phyloP scores from a whole-genome alignment of 2,329 filamentous ascomycete genomes.

The Colletotrichum agaves region DNA sequence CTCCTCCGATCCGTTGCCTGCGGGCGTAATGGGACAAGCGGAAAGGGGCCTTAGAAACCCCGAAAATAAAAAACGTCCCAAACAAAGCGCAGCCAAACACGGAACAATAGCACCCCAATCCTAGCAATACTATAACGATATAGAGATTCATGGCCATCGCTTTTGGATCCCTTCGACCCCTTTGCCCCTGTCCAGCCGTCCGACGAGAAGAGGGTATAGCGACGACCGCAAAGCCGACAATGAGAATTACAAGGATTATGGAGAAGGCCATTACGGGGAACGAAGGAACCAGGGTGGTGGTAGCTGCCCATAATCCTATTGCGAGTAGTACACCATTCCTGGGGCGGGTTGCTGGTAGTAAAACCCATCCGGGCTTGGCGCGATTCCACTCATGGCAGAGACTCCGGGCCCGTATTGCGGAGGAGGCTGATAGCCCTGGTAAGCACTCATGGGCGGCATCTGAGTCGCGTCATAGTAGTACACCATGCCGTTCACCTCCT shows the following conservation, averaged over 20 bases:
- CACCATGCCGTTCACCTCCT: conserved; percentile 95
- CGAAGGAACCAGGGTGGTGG: conserved; percentile 20
- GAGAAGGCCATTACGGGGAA: conserved; percentile 37
- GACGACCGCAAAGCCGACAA: conserved; percentile 27
- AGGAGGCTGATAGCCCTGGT: conserved; percentile 61
- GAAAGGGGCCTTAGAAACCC: conserved; percentile 7
- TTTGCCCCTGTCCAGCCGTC: conserved; percentile 31
- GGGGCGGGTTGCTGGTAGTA: conserved; percentile 72
- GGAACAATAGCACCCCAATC: conserved; percentile 23
- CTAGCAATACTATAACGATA: conserved; percentile 35
- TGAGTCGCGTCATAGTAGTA: conserved; percentile 92
- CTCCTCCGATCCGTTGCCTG: conserved; percentile 3
- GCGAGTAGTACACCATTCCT: conserved; percentile 70
- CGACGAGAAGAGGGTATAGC: conserved; percentile 33
- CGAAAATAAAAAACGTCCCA: not conserved
- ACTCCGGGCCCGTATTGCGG: conserved; percentile 54
- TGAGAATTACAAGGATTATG: conserved; percentile 48
- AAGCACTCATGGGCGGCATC: conserved; percentile 61
- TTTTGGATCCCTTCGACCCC: conserved; percentile 35
- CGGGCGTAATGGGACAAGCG: conserved; percentile 14
- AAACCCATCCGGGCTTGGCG: conserved; percentile 73
- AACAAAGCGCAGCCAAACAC: conserved; percentile 20
- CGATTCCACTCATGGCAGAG: conserved; percentile 81
- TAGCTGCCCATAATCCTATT: conserved; percentile 54
- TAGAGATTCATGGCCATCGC: conserved; percentile 21